Conservation (phyloP, 1,284 basidiomycete species). For the Peniophora sp. region DNA sequence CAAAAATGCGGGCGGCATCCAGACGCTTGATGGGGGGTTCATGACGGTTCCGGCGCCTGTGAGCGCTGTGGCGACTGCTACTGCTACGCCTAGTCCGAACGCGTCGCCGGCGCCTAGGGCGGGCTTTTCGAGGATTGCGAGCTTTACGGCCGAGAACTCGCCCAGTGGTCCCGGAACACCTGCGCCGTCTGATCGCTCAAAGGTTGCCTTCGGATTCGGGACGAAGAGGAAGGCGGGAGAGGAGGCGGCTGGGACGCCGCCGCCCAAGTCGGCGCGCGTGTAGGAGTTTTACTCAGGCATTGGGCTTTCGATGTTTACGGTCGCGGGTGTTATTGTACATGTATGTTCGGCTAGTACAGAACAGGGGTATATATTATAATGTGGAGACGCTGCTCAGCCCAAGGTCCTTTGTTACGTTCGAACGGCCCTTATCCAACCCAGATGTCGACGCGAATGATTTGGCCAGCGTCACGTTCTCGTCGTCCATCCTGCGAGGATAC, state of each 20-base stretch:
- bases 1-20: constrained; percentile 34
- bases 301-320: neutral
- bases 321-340: neutral
- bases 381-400: constrained; percentile 57
- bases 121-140: constrained; percentile 68
- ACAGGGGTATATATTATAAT: constrained; percentile 20
- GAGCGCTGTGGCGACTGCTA: constrained; percentile 27
- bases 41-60: constrained; percentile 60
- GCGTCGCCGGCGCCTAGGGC: constrained; percentile 61
- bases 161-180: constrained; percentile 44
- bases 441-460: constrained; percentile 65
- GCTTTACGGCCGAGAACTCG: constrained; percentile 36
- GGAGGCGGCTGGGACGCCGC: constrained; percentile 41
- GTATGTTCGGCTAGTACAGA: neutral
- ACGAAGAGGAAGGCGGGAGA: constrained; percentile 69
- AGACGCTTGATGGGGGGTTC: constrained; percentile 51
- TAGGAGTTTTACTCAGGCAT: neutral
- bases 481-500: constrained; percentile 55
- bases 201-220: constrained; percentile 69
- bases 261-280: constrained; percentile 27
- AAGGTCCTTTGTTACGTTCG: constrained; percentile 61
- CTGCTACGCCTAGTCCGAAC: constrained; percentile 38
- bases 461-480: constrained; percentile 67
- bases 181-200: constrained; percentile 53
- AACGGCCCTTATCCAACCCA: constrained; percentile 65